Base-by-base conservation (phyloP, 106 monocot species). In the Dendrobium huoshanense region DNA sequence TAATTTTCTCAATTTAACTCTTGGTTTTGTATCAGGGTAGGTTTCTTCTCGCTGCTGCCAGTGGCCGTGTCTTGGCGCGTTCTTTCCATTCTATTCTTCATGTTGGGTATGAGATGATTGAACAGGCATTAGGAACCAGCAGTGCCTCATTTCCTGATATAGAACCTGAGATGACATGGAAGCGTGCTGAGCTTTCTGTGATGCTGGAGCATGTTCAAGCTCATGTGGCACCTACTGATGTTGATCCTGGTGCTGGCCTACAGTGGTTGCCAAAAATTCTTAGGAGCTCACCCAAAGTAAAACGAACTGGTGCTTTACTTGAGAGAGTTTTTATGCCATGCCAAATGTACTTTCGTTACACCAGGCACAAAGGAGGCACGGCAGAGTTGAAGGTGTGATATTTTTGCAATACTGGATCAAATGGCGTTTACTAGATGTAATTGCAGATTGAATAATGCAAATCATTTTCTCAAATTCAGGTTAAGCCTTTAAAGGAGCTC, bases 201-300 rank as follows among this genome's bases (percentile, higher is more conserved):
- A 99, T 99, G 99, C 79, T 99, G 41, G 90, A 99, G 77, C 93
- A 95, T 58, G 99, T 95, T 79, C 99, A 99, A 84, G 94, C 99
- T 80, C 99, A 99, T 87, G 99, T 99, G 43, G 99, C 99, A 81
- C 99, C 99, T 68, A 99, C 99, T 65, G 99, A 99, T 90, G 93
- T 99, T 79, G 99, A 99, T 84, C 99, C 99, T 65, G 99, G 99
- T 84, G 99, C 99, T 86, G 95, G 99, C 40, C 88, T 99, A 76
- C 99, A 99, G 78, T 99, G 99, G 99, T 78, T 99, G 64, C 95
- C 95, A 41, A 93, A 95, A 85, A 99, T 99, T 80, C 86, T 85
- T 65, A 88, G 90, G 75, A 92, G 82, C 75, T 92, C 94, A 82
- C 91, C 92, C 73, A 88, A 93, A 88, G 86, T 95, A 85, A 99